Conservation (phyloP, 78 protist species). For the Emiliania huxleyi region DNA sequence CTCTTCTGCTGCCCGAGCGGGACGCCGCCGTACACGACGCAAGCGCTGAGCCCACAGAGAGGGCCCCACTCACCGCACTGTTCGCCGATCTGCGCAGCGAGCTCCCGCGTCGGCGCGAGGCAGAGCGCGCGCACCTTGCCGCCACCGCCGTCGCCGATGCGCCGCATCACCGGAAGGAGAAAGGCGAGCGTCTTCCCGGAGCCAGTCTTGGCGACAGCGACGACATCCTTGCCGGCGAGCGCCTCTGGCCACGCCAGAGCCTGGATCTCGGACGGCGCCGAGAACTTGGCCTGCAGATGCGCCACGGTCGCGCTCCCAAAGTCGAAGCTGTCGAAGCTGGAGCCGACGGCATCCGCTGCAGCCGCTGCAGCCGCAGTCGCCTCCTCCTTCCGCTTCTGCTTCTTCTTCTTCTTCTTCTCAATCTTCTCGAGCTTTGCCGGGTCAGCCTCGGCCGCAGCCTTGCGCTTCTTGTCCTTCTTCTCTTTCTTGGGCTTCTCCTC, state of each 20-base stretch:
- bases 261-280: constrained; percentile 94
- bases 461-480: too few relatives aligned
- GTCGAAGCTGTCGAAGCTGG: neutral
- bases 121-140: neutral
- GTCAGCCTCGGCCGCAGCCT: too few relatives aligned
- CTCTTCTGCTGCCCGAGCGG: neutral
- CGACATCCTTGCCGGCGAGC: constrained; percentile 79
- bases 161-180: constrained; percentile 81
- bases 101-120: constrained; percentile 70
- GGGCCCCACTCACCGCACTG: constrained; percentile 45
- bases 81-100: constrained; percentile 56
- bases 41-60: constrained; percentile 9
- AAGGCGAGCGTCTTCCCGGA: constrained; percentile 98
- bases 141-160: neutral
- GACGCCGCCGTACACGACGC: constrained; percentile 48
- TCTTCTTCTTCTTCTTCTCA: too few relatives aligned
- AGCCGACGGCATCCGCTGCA: too few relatives aligned
- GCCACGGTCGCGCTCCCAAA: neutral
- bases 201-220: constrained; percentile 96
- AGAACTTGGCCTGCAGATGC: constrained; percentile 60
- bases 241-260: constrained; percentile 93
- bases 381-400: too few relatives aligned
- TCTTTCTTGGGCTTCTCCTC: too few relatives aligned
- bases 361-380: too few relatives aligned
- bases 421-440: too few relatives aligned